phyloP scores from a whole-genome alignment of 495 filamentous ascomycete species.

The Xylaria flabelliformis region DNA sequence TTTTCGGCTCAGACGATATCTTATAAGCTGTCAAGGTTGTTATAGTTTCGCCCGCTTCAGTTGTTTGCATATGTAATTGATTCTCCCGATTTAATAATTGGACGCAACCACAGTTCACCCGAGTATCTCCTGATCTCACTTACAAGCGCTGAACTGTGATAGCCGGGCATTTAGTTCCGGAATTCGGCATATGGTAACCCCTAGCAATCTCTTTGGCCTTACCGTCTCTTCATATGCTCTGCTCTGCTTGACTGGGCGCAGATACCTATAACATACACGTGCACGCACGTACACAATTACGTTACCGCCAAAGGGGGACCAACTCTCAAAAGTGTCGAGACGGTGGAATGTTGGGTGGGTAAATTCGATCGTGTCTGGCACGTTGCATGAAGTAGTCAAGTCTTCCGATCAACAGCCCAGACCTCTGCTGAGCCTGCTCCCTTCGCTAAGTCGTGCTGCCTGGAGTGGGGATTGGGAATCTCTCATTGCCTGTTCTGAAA shows the following conservation, averaged over 20 bases:
- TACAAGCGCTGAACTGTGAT: not conserved
- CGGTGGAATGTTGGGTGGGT: not conserved
- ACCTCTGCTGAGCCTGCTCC: not conserved
- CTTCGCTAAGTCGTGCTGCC: not conserved
- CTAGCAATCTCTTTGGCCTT: too few relatives aligned
- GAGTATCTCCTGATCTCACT: not conserved
- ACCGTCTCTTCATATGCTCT: too few relatives aligned
- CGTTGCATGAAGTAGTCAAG: slow-evolving; percentile 8
- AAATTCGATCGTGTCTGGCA: slow-evolving; percentile 6
- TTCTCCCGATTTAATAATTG: not conserved
- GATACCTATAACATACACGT: slow-evolving; percentile 1
- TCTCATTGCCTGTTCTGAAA: slow-evolving; percentile 22
- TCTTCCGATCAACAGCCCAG: slow-evolving; percentile 21
- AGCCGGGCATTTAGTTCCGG: not conserved
- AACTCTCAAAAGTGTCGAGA: not conserved
- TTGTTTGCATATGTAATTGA: not conserved
- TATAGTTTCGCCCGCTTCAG: not conserved
- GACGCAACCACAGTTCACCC: not conserved
- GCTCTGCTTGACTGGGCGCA: not conserved
- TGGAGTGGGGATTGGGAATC: not conserved
- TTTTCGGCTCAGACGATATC: not conserved
- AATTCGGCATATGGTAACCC: not conserved
- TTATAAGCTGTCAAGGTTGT: not conserved
- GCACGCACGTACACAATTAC: not conserved
- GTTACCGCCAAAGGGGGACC: too few relatives aligned